Percentiles rank a stretch among this genome's conserved stretches.
Conservation (phyloP, 2,329 filamentous ascomycete genomes). For the Colletotrichum phormii region DNA sequence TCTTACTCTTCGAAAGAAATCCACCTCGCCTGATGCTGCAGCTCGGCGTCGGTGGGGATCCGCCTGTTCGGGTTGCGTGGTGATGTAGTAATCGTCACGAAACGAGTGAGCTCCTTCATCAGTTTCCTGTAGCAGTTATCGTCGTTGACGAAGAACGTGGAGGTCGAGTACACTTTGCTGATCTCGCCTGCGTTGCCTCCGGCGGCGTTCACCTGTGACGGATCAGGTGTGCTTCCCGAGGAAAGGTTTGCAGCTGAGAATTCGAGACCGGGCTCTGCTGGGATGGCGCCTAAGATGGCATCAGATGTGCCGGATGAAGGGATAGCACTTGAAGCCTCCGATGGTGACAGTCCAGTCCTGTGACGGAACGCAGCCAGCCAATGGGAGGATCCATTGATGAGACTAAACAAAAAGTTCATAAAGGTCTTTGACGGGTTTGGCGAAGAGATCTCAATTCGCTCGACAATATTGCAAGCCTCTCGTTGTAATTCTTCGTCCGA, state of each 20-base stretch:
- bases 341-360: slow-evolving; percentile 8
- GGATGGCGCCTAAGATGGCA: background rate
- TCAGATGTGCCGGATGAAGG: background rate
- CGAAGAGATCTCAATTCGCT: slow-evolving; percentile 1
- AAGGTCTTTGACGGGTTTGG: slow-evolving; percentile 7
- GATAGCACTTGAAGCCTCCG: background rate
- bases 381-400: slow-evolving; percentile 21
- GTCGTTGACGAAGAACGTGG: slow-evolving; percentile 39
- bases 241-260: background rate
- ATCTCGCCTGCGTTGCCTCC: background rate
- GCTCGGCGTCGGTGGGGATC: slow-evolving; percentile 49
- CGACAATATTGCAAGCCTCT: slow-evolving; percentile 27
- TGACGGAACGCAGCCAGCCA: slow-evolving; percentile 27
- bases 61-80: slow-evolving; percentile 44
- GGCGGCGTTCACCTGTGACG: background rate
- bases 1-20: slow-evolving; percentile 46
- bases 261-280: background rate
- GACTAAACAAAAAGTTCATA: slow-evolving; percentile 5
- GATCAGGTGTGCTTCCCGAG: background rate
- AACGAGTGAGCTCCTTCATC: slow-evolving; percentile 28
- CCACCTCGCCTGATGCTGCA: slow-evolving; percentile 48
- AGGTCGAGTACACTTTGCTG: background rate
- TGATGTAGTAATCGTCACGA: slow-evolving; percentile 42
- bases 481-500: slow-evolving; percentile 16
- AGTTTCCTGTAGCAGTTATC: slow-evolving; percentile 42